A percentile compares a stretch with the other conserved stretches of the same genome.
phyloP scores from a whole-genome alignment of 306 rosid genomes.

The cucumber (Cucumis sativus) region Cucumber_9930_V3 NC_026660.2:10222501-10223000 shows the following conservation, averaged over 20 bases:
- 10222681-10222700: neutral
- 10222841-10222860: neutral
- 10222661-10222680: too few species aligned
- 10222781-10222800: neutral
- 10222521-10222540: too few species aligned
- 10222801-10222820: neutral
- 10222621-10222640: too few species aligned
- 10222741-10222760: neutral
- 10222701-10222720: neutral
- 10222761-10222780: neutral
- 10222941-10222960: neutral
- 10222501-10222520: too few species aligned
- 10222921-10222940: neutral
- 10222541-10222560: too few species aligned
- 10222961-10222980: neutral
- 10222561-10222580: too few species aligned
- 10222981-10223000: conserved; percentile 21
- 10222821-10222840: neutral
- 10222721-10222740: neutral
- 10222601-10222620: too few species aligned
- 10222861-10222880: neutral
- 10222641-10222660: too few species aligned
- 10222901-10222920: neutral
- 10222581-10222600: too few species aligned
- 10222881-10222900: neutral